phyloP scores from a whole-genome alignment of 306 rosid species.

The Pachyrhizus erosus region DNA sequence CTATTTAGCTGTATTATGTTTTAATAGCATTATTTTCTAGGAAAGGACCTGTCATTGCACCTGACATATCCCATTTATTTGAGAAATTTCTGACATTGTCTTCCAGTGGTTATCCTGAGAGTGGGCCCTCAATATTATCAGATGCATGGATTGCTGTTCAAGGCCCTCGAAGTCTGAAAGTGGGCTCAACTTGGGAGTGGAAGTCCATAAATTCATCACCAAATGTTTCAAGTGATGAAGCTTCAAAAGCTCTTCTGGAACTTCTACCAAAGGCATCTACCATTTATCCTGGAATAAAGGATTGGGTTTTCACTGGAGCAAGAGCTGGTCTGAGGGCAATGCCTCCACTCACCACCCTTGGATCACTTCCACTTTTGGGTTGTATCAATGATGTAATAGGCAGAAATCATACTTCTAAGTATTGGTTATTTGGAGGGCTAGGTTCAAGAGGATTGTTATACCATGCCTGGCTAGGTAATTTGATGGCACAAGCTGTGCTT shows the following conservation, averaged over 20 bases:
- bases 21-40: slow-evolving; percentile 25
- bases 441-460: slow-evolving; percentile 93
- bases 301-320: slow-evolving; percentile 75
- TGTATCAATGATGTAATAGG: slow-evolving; percentile 68
- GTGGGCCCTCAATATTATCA: slow-evolving; percentile 80
- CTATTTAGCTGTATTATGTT: slow-evolving; percentile 2
- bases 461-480: slow-evolving; percentile 92
- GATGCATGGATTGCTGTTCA: slow-evolving; percentile 90
- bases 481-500: slow-evolving; percentile 80
- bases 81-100: slow-evolving; percentile 20
- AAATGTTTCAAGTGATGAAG: slow-evolving; percentile 66
- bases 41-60: neutral
- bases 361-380: slow-evolving; percentile 92
- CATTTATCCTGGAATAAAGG: slow-evolving; percentile 70
- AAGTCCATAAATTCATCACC: slow-evolving; percentile 74
- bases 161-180: slow-evolving; percentile 60
- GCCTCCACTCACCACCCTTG: slow-evolving; percentile 85
- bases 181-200: slow-evolving; percentile 99
- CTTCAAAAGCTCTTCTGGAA: slow-evolving; percentile 62
- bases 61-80: neutral
- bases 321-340: slow-evolving; percentile 97
- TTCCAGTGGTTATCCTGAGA: slow-evolving; percentile 72
- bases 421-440: slow-evolving; percentile 92
- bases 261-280: slow-evolving; percentile 78
- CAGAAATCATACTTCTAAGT: slow-evolving; percentile 52